These are phyloP conservation scores for Salix dunnii DNA, from an alignment of 345 rosid species.

Conservation along the genomic window DNA sequence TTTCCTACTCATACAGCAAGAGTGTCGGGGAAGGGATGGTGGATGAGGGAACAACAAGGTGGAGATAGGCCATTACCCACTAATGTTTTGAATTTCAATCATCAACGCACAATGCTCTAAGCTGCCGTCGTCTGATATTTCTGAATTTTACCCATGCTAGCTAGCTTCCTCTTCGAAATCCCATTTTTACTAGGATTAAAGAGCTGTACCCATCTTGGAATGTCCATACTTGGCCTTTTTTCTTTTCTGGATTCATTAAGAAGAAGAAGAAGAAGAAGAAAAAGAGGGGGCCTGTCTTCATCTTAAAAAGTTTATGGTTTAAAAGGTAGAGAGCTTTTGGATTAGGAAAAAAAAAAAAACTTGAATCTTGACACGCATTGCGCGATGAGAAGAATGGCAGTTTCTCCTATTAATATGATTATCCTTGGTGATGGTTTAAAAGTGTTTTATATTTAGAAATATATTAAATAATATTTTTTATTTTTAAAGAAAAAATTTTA, in stretches of 20 bases:
- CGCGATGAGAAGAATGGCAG: background rate
- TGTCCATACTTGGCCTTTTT: slow-evolving; percentile 34
- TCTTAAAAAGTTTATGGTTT: slow-evolving; percentile 3
- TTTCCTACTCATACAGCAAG: slow-evolving; percentile 55
- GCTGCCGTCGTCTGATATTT: slow-evolving; percentile 31
- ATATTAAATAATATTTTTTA: too few species aligned
- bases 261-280: background rate
- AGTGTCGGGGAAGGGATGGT: slow-evolving; percentile 49
- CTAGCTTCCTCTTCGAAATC: background rate
- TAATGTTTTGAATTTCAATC: slow-evolving; percentile 48
- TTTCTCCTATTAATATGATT: background rate
- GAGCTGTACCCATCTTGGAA: slow-evolving; percentile 40
- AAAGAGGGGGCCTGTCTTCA: slow-evolving; percentile 33
- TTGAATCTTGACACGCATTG: background rate
- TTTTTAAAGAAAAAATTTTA: too few species aligned
- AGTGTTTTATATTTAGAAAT: too few species aligned
- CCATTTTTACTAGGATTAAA: slow-evolving; percentile 18
- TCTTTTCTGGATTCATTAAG: background rate
- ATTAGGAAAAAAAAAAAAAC: background rate
- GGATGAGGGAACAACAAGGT: slow-evolving; percentile 38
- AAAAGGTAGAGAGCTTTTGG: slow-evolving; percentile 11
- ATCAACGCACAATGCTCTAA: slow-evolving; percentile 50
- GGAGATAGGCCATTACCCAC: slow-evolving; percentile 49
- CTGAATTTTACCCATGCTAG: slow-evolving; percentile 46
- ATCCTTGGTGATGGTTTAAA: too few species aligned